Evolutionary conservation across 805 yeast species (phyloP), one percentile per base, ranked within the genome.

Genomic region (Jamesozyma hellenica): DNA sequence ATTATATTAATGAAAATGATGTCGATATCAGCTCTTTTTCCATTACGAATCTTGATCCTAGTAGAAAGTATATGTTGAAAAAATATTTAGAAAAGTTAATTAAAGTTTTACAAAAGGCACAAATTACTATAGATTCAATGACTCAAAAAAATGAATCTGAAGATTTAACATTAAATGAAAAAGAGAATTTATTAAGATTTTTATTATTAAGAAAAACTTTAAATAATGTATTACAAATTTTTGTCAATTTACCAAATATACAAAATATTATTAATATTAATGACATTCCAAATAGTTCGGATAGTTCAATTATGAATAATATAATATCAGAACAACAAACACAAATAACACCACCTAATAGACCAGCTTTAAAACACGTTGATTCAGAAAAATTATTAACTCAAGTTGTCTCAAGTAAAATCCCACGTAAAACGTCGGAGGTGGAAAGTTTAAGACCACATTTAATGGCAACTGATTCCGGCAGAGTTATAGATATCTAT

Each of bases 111-210:
- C 43, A 48, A 1, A 65, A 66, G 38, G 65, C 77, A 30, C 72
- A 71, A 39, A 57, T 64, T 15, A 64, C 79, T 0, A 72, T 77
- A 44, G 72, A 70, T 45, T 75, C 74, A 38, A 61, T 85, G 48
- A 70, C 78, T 52, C 68, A 70, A 36, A 67, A 79, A 42, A 77
- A 82, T 51, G 65, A 70, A 36, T 64, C 70, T 28, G 71, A 70
- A 30, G 70, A 72, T 44, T 65, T 83, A 40, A 71, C 72, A 18
- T 45, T 75, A 11, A 78, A 79, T 48, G 94, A 87, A 28, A 82
- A 83, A 56, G 95, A 86, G 55, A 71, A 82, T 15, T 63, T 85
- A 32, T 65, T 86, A 26, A 66, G 88, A 46, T 68, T 84, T 42
- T 69, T 80, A 35, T 74, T 80, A 41, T 65, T 85, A 49, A 87